Conservation (phyloP, 495 filamentous ascomycete species). For the Aspergillus taichungensis region DNA sequence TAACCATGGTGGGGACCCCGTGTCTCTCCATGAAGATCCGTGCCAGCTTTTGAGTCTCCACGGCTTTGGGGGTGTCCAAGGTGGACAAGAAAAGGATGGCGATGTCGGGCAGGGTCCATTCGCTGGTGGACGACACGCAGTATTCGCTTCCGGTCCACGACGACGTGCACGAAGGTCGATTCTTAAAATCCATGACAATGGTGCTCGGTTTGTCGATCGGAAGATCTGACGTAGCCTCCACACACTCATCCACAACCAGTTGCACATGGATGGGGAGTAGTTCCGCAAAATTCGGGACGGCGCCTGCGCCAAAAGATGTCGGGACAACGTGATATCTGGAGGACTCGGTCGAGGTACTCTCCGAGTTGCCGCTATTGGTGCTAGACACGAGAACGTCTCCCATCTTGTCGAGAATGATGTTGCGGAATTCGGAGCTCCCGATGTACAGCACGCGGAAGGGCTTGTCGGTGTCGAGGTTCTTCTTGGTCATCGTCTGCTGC, state of each 20-base stretch:
- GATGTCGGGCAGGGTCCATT: conserved; percentile 63
- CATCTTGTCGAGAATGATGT: conserved; percentile 67
- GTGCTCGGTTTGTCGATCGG: conserved; percentile 33
- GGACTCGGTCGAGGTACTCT: conserved; percentile 40
- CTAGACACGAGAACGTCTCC: conserved; percentile 53
- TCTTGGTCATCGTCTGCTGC: conserved; percentile 63
- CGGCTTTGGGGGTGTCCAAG: conserved; percentile 37
- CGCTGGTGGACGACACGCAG: conserved; percentile 31
- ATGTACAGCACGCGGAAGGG: conserved; percentile 64
- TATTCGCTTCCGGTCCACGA: conserved; percentile 41
- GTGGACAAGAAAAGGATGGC: conserved; percentile 60
- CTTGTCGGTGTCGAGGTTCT: conserved; percentile 51
- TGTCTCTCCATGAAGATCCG: conserved; percentile 59
- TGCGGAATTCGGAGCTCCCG: conserved; percentile 51
- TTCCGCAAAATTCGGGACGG: conserved; percentile 52
- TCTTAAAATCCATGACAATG: conserved; percentile 52
- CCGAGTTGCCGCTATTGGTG: conserved; percentile 26
- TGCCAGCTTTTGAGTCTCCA: conserved; percentile 45
- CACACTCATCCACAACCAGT: conserved; percentile 66
- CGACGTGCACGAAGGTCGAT: conserved; percentile 38
- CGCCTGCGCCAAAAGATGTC: conserved; percentile 54
- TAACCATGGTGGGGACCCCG: conserved; percentile 55
- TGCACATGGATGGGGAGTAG: conserved; percentile 69
- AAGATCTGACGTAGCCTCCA: conserved; percentile 39
- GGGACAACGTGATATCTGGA: conserved; percentile 69